These are phyloP conservation scores for Mucuna pruriens DNA, from an alignment of 306 rosid genomes.

Conservation along the genomic window DNA sequence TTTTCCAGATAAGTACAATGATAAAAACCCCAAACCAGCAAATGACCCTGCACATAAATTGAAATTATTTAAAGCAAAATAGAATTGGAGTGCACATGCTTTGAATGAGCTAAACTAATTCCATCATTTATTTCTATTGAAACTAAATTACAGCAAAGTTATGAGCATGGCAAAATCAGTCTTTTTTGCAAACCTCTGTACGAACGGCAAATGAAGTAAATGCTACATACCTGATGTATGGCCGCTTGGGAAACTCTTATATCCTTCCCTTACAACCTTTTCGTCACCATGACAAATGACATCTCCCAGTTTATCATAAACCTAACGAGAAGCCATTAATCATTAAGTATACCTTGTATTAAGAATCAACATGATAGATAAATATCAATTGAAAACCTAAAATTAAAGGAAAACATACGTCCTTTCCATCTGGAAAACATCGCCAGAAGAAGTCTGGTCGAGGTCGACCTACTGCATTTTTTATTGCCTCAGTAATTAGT, in stretches of 20 bases:
- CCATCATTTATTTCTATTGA: constrained; percentile 23
- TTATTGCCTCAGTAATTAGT: constrained; percentile 76
- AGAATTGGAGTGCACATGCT: background rate
- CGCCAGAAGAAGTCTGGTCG: constrained; percentile 98
- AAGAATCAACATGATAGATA: constrained; percentile 4
- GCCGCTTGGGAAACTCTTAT: constrained; percentile 96
- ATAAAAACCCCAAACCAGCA: constrained; percentile 82
- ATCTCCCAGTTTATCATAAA: constrained; percentile 73
- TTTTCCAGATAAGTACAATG: constrained; percentile 83
- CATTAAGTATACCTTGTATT: constrained; percentile 1
- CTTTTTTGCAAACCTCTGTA: background rate
- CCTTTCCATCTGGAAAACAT: constrained; percentile 97
- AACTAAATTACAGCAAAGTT: constrained; percentile 2
- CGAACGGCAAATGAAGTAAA: background rate
- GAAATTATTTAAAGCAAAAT: constrained; percentile 28
- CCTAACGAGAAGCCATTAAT: constrained; percentile 50
- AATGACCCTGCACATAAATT: constrained; percentile 78
- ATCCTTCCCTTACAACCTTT: constrained; percentile 76
- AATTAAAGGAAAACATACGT: constrained; percentile 57
- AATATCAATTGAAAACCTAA: background rate
- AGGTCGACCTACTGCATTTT: constrained; percentile 91
- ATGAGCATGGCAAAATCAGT: background rate
- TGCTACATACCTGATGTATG: constrained; percentile 79
- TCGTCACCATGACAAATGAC: constrained; percentile 79
- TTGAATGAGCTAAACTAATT: constrained; percentile 6